Base-by-base conservation (phyloP, 139 green algal species). In the Chlamydomonas schloesseri region DNA sequence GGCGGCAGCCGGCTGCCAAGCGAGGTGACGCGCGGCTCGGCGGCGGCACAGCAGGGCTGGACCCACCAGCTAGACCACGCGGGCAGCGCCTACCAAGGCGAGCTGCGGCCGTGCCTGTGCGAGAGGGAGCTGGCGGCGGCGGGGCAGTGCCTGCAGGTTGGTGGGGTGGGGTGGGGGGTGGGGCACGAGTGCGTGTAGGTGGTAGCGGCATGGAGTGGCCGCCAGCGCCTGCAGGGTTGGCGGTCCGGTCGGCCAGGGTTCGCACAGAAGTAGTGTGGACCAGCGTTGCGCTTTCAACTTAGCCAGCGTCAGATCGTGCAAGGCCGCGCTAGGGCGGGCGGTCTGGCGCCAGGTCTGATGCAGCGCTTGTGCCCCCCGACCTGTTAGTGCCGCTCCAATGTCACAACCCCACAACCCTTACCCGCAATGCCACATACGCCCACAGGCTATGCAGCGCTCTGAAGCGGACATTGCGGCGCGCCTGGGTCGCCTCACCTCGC, bases 381-480 rank as follows among this genome's bases (percentile, higher is more conserved):
- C n/a, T n/a, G n/a, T n/a, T n/a, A n/a, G n/a, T n/a, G n/a, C n/a
- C n/a, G n/a, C n/a, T n/a, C n/a, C n/a, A n/a, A n/a, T n/a, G n/a
- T n/a, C n/a, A n/a, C n/a, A n/a, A n/a, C n/a, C n/a, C n/a, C n/a
- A n/a, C n/a, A n/a, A n/a, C n/a, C n/a, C n/a, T n/a, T n/a, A n/a
- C n/a, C n/a, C n/a, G n/a, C n/a, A n/a, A n/a, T n/a, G n/a, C n/a
- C n/a, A n/a, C n/a, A n/a, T n/a, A n/a, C n/a, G n/a, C n/a, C n/a
- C 33, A 29, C 76, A 82, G 86, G 86, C 83, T 2, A 21, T 85
- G 24, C 76, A 89, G 83, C 31, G 70, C 20, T 71, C 88, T 0
- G 72, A 89, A 55, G 88, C 83, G 8, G 88, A 91, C 65, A 72
- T 50, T 0, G 76, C 88, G 2, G 83, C 37, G 0, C 76, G 88